Base-by-base conservation (phyloP, 768 basidiomycete genomes). In the Vishniacozyma victoriae region DNA sequence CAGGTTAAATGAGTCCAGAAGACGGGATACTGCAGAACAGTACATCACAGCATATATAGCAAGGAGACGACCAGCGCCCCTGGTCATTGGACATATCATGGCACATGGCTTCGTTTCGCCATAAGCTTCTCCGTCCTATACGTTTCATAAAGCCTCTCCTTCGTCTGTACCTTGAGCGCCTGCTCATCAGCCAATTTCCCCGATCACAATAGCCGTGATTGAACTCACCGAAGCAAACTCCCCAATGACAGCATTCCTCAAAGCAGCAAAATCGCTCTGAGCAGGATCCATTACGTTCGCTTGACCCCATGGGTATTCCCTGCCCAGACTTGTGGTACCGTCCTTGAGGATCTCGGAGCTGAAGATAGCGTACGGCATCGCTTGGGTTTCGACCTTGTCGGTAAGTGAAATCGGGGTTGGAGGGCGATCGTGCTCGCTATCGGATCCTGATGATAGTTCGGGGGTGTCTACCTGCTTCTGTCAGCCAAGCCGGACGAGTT, bases 301-400 rank as follows among this genome's bases (percentile, higher is more conserved):
- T 37, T 79, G 84, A 27, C 91, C 91, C 90, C 90, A 93, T 59
- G 87, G 75, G 70, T 85, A 92, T 65, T 80, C 82, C 54, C 89
- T 75, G 26, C 80, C 76, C 66, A 89, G 89, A 46, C 84, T 77
- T 41, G 87, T 85, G 72, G 78, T 80, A 65, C 87, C 72, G 72
- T 31, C 38, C 37, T 24, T 19, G 16, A 24, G 18, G 35, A 19
- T 31, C 4, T 52, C 46, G 14, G 59, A 47, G 7, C 50, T 13
- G 41, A 57, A 49, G 1, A 58, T 23, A 2, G 52, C 47, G 31
- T 50, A 61, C 3, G 59, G 52, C 19, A 59, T 24, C 13, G 9
- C 37, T 38, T 3, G 43, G 7, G 6, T n/a, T 20, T 36, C n/a
- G 43, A 41, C n/a, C 20, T 18, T 14, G 38, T 41, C 37, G 42